These are phyloP conservation scores for Schizothecium vesticola DNA, from an alignment of 495 filamentous ascomycete genomes.

Conservation along the genomic window DNA sequence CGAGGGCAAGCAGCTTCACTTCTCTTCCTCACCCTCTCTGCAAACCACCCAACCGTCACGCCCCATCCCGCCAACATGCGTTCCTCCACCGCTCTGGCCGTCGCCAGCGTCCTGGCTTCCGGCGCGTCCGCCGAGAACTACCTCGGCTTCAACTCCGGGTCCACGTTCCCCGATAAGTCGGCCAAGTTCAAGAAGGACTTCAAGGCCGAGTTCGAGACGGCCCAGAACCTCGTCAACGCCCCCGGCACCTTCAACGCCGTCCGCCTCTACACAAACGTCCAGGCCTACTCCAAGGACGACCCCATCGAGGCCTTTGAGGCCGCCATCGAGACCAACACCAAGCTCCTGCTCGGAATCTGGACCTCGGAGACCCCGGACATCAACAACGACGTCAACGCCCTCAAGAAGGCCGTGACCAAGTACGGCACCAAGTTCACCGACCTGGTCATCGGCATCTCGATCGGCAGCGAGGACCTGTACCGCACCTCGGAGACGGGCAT, in stretches of 20 bases:
- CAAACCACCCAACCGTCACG: not conserved
- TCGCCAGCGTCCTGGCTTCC: slow-evolving; percentile 29
- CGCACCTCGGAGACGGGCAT: slow-evolving; percentile 39
- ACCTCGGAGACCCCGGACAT: slow-evolving; percentile 44
- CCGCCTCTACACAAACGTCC: slow-evolving; percentile 48
- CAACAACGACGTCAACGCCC: slow-evolving; percentile 43
- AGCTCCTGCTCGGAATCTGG: slow-evolving; percentile 51
- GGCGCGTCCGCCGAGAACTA: slow-evolving; percentile 34
- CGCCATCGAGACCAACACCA: slow-evolving; percentile 44
- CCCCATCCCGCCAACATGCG: slow-evolving; percentile 22
- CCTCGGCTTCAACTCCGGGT: slow-evolving; percentile 47
- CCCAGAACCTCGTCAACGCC: slow-evolving; percentile 36
- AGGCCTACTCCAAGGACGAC: slow-evolving; percentile 45
- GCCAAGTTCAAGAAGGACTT: slow-evolving; percentile 48
- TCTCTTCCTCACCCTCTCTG: not conserved
- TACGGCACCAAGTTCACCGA: slow-evolving; percentile 39
- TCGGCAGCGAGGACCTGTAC: slow-evolving; percentile 53
- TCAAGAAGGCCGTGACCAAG: slow-evolving; percentile 39
- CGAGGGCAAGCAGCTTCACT: slow-evolving; percentile 6
- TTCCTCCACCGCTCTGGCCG: slow-evolving; percentile 21
- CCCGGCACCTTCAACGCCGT: slow-evolving; percentile 46
- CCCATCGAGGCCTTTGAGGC: slow-evolving; percentile 49
- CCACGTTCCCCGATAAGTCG: slow-evolving; percentile 38
- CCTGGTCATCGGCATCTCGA: slow-evolving; percentile 47
- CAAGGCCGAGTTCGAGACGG: slow-evolving; percentile 40